Conservation (phyloP, 1,284 basidiomycete species). For the Gymnopus androsaceus region DNA sequence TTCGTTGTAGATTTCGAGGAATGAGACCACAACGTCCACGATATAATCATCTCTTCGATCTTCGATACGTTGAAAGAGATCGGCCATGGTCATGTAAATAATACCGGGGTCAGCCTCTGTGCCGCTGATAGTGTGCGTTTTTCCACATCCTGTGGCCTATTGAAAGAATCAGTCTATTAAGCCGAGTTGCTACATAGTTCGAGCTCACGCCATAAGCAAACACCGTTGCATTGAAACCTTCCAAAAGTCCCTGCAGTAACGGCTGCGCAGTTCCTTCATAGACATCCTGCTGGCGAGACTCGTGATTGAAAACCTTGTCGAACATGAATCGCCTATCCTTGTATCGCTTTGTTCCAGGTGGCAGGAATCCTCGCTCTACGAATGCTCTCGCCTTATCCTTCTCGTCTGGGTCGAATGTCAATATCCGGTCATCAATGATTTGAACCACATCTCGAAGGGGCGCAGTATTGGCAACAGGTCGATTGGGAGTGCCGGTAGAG, state of each 20-base stretch:
- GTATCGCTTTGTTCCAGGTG: conserved; percentile 85
- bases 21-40: conserved; percentile 86
- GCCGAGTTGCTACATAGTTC: not conserved
- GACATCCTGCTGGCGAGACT: conserved; percentile 81
- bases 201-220: conserved; percentile 94
- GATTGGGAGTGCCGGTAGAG: conserved; percentile 55
- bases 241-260: conserved; percentile 78
- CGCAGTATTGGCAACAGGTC: conserved; percentile 49
- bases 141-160: conserved; percentile 96
- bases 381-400: conserved; percentile 76
- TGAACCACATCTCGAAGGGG: conserved; percentile 75
- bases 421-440: conserved; percentile 81
- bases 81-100: conserved; percentile 95
- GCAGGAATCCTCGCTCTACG: conserved; percentile 77
- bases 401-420: conserved; percentile 96
- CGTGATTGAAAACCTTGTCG: conserved; percentile 85
- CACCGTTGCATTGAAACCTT: conserved; percentile 95
- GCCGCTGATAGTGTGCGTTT: conserved; percentile 97
- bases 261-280: conserved; percentile 85
- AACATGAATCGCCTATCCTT: conserved; percentile 96
- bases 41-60: conserved; percentile 81
- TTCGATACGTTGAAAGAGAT: conserved; percentile 88
- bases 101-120: conserved; percentile 85
- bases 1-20: conserved; percentile 98
- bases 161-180: conserved; percentile 15